These are phyloP conservation scores for Cardiosporidium cionae DNA, from an alignment of 169 alveolate species.

Conservation along the genomic window DNA sequence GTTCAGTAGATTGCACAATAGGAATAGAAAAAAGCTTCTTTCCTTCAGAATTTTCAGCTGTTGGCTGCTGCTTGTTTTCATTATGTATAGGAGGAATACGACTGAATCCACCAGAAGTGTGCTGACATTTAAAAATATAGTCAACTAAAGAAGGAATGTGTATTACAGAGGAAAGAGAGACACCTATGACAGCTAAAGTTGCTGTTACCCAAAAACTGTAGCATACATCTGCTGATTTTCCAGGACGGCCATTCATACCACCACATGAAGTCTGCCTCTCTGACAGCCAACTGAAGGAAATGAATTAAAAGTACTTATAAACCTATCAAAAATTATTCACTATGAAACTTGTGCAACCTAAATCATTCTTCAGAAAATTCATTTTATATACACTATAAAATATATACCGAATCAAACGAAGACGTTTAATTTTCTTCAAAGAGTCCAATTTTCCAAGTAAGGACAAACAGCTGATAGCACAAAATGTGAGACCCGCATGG, in stretches of 20 bases:
- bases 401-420: too few relatives aligned
- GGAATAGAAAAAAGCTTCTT: too few relatives aligned
- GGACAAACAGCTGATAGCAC: slow-evolving; percentile 39
- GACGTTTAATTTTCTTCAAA: too few relatives aligned
- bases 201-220: slow-evolving; percentile 51
- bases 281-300: slow-evolving; percentile 32
- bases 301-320: slow-evolving; percentile 8
- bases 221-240: slow-evolving; percentile 44
- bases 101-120: slow-evolving; percentile 24
- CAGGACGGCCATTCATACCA: slow-evolving; percentile 47
- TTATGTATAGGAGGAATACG: too few relatives aligned
- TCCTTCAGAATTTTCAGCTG: too few relatives aligned
- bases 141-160: not conserved
- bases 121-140: slow-evolving; percentile 8
- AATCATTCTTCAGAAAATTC: too few relatives aligned
- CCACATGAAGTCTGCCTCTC: slow-evolving; percentile 20
- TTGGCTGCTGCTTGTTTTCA: too few relatives aligned
- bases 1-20: too few relatives aligned
- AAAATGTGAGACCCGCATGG: slow-evolving; percentile 47
- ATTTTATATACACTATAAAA: too few relatives aligned
- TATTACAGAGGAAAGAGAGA: not conserved
- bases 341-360: too few relatives aligned
- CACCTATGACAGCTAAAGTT: slow-evolving; percentile 31
- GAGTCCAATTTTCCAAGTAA: slow-evolving; percentile 3
- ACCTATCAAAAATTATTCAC: not conserved